Evolutionary conservation across 2,329 filamentous ascomycete species (phyloP), one percentile per base, ranked within the genome.

Genomic region (Cryphonectria naterciae): DNA sequence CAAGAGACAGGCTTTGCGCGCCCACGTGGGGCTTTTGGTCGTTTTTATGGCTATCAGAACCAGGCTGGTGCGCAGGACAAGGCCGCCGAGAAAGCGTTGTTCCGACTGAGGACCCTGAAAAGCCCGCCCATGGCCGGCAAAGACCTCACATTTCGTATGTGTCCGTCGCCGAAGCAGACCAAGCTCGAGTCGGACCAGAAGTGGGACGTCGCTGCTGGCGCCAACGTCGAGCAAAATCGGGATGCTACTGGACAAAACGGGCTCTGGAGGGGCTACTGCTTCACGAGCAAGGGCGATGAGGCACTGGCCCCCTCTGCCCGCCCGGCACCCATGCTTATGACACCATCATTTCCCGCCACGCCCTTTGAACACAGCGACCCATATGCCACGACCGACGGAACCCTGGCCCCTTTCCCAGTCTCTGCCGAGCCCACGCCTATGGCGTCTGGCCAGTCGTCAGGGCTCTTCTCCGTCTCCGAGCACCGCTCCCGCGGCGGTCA

Each of bases 51-150:
- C 28, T 73, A 71, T 72, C 80, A 82, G 70, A 83, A 83, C 76
- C 66, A 68, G 46, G 56, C 58, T n/a, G 54, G 65, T 15, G 70
- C 37, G 25, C 83, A 85, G 77, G 86, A 86, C 71, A 81, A 86
- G 74, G 84, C 83, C 32, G 83, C 86, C 76, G 80, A 81, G 61
- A 75, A 77, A 25, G 78, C 78, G 64, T 75, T 88, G 54, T 82
- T 85, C 72, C 83, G 85, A 37, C 87, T 89, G 83, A 85, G 85
- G 32, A 72, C 74, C 19, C 77, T 75, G 28, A 67, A 73, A 49
- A 90, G 89, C 72, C 95, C 95, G 56, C 95, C 95, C 13, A 97
- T 98, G 94, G 88, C 97, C 15, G 95, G 95, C 69, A 83, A 85
- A 70, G 92, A 97, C 75, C 87, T 98, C 68, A 84, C 86, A 37